These are phyloP conservation scores for Vigna angularis DNA, from an alignment of 306 rosid species.

Conservation along the genomic window DNA sequence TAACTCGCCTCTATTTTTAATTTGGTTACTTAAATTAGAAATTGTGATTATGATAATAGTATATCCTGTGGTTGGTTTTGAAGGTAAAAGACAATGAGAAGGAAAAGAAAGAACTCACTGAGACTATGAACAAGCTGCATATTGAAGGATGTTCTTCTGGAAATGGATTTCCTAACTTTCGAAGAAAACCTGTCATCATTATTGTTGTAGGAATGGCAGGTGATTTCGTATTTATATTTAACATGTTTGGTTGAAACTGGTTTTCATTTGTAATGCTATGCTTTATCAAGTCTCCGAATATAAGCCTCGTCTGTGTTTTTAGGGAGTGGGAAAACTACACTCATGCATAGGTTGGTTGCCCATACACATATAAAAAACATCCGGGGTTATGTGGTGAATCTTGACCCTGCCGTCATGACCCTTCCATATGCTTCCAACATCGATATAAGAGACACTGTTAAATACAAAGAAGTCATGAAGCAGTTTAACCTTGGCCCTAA, in stretches of 20 bases:
- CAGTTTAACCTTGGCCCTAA: constrained; percentile 97
- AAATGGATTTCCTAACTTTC: constrained; percentile 56
- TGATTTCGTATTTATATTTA: constrained; percentile 39
- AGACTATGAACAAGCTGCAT: constrained; percentile 65
- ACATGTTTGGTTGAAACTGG: neutral
- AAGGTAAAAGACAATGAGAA: constrained; percentile 62
- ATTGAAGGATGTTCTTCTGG: constrained; percentile 74
- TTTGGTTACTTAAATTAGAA: neutral
- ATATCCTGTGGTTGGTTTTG: constrained; percentile 39
- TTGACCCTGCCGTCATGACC: constrained; percentile 91
- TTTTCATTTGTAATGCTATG: neutral
- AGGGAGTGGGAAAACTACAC: constrained; percentile 96
- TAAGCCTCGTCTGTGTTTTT: constrained; percentile 40
- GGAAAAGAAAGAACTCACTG: constrained; percentile 63
- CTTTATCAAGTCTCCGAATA: constrained; percentile 14
- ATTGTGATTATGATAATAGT: neutral
- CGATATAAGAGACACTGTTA: constrained; percentile 92
- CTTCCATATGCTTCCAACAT: constrained; percentile 83
- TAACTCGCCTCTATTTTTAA: neutral
- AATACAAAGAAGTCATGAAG: constrained; percentile 94
- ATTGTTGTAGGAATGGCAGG: constrained; percentile 97
- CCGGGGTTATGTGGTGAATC: constrained; percentile 85
- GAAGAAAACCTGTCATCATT: constrained; percentile 80
- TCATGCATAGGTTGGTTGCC: constrained; percentile 78
- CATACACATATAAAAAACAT: constrained; percentile 64